Base-by-base conservation (phyloP, 495 filamentous ascomycete species). In the Sphaerosporella brunnea region DNA sequence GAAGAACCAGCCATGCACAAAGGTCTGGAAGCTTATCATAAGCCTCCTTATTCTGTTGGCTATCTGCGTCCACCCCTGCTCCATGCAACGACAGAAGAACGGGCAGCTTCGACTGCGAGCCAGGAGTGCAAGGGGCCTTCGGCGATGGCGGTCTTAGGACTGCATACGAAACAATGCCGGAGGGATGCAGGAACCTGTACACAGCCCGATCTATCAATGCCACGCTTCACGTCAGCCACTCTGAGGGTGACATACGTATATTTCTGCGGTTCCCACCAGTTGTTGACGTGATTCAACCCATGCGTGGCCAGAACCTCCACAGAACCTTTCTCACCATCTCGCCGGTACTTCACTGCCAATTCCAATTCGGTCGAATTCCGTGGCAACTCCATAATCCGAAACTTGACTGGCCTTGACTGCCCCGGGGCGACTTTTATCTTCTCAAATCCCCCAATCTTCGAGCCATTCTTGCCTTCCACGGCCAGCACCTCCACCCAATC, bases 131-230 rank as follows among this genome's bases (percentile, higher is more conserved):
- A 10, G 54, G 47, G 4, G 68, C 65, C 45, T 66, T 61, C 40
- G 45, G 45, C n/a, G 69, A 67, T n/a, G 74, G 75, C 20, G 75
- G 64, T 26, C 72, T 63, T 44, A 78, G 56, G 24, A 77, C 69
- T 9, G 74, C 72, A 59, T 75, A 77, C n/a, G 73, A 77, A n/a
- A 75, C 66, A 49, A 71, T 68, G 34, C 66, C 65, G 21, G 65
- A 63, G 25, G 72, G 72, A 52, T 76, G 74, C 40, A 73, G 58
- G 51, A 68, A 74, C 8, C 51, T 55, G 35, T 41, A n/a, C 13
- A 7, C 13, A 20, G 11, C 25, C 35, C 26, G 15, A 15, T 25
- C 39, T n/a, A 51, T 13, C 3, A 50, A 24, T 32, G 48, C 28
- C 39, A 32, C 19, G 19, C 2, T 32, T 15, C 9, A 30, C 1